Conservation (phyloP, 1,284 basidiomycete genomes). For the Moniliella sp. region DNA sequence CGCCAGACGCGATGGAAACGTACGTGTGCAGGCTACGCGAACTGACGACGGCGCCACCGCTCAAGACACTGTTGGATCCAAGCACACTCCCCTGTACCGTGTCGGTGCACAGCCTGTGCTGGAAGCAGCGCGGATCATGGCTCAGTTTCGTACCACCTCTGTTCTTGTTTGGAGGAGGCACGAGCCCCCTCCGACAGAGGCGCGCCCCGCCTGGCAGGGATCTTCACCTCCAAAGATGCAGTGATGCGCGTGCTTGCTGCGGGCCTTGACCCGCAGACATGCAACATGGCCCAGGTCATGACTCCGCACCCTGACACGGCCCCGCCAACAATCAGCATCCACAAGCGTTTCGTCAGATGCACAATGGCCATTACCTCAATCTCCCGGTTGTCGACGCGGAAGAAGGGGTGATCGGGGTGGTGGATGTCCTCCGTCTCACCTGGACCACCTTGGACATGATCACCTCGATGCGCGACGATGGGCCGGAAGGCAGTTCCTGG, state of each 20-base stretch:
- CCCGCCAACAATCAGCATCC: slow-evolving; percentile 66
- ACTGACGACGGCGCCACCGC: slow-evolving; percentile 81
- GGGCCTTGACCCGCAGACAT: slow-evolving; percentile 75
- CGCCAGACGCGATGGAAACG: slow-evolving; percentile 38
- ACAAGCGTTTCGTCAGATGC: slow-evolving; percentile 99
- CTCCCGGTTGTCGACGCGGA: slow-evolving; percentile 69
- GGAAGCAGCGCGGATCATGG: slow-evolving; percentile 92
- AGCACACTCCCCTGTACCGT: slow-evolving; percentile 80
- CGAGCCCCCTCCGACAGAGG: slow-evolving; percentile 37
- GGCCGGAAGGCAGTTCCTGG: slow-evolving; percentile 97
- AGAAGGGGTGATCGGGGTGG: slow-evolving; percentile 55
- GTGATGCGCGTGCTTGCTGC: slow-evolving; percentile 93
- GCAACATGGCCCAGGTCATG: slow-evolving; percentile 95
- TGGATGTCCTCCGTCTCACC: slow-evolving; percentile 91
- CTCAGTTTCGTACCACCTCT: slow-evolving; percentile 80
- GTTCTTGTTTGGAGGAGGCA: slow-evolving; percentile 98
- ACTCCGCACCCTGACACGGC: slow-evolving; percentile 96
- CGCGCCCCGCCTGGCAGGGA: slow-evolving; percentile 67
- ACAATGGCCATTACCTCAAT: slow-evolving; percentile 92
- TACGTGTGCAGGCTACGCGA: slow-evolving; percentile 87
- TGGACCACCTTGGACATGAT: slow-evolving; percentile 72
- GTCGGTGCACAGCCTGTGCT: slow-evolving; percentile 77
- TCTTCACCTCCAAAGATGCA: slow-evolving; percentile 96
- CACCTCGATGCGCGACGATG: slow-evolving; percentile 40
- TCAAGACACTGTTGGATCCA: slow-evolving; percentile 86